Evolutionary conservation across 1,139 yeast species (phyloP).

Genomic region (Meyerozyma smithsonii): DNA sequence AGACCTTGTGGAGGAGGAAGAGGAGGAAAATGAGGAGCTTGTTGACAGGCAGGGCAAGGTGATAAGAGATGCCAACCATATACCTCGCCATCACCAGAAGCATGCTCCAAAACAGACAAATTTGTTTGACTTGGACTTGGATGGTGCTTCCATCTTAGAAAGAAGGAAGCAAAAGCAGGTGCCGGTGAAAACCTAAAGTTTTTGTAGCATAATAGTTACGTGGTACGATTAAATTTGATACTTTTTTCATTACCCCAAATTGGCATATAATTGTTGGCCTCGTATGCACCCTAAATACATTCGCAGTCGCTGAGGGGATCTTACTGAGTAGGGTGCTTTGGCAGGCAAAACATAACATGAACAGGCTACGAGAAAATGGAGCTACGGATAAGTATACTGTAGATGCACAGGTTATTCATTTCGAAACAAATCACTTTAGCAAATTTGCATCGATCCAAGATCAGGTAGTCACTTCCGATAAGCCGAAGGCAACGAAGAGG

Average conservation of each 20-base stretch:
- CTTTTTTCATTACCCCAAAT: no score
- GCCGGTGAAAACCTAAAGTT: conserved; percentile 8
- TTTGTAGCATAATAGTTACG: neutral
- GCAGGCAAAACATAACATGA: no score
- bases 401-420: neutral
- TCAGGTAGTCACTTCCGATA: neutral
- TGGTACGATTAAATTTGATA: neutral
- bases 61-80: conserved; percentile 4
- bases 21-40: conserved; percentile 20
- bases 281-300: no score
- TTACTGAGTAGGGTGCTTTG: no score
- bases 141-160: conserved; percentile 77
- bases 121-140: conserved; percentile 66
- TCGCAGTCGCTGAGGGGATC: no score
- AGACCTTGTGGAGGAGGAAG: conserved; percentile 36
- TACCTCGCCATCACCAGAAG: conserved; percentile 10
- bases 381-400: neutral
- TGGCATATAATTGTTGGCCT: no score
- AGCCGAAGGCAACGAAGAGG: neutral
- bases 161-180: conserved; percentile 52
- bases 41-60: neutral
- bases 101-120: conserved; percentile 17
- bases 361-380: neutral
- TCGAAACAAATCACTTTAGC: neutral
- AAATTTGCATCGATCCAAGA: neutral